These are phyloP conservation scores for Tolypocladium album DNA, from an alignment of 2,329 filamentous ascomycete genomes.

Conservation along the genomic window DNA sequence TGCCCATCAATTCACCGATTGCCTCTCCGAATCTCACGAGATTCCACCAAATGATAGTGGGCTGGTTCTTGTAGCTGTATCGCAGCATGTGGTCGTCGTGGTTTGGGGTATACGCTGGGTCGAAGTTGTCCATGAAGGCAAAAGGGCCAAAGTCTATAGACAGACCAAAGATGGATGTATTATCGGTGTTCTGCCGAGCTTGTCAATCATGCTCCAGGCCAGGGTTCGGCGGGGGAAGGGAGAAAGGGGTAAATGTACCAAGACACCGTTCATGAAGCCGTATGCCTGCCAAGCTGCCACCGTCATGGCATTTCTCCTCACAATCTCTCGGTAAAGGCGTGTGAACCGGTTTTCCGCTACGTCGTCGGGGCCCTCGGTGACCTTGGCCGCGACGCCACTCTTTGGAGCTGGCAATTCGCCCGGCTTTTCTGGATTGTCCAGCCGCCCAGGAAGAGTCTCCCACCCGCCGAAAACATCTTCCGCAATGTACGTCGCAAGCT, in stretches of 20 bases:
- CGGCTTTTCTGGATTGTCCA: conserved; percentile 40
- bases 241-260: conserved; percentile 28
- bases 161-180: conserved; percentile 82
- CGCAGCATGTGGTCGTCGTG: conserved; percentile 84
- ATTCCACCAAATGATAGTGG: conserved; percentile 98
- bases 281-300: conserved; percentile 96
- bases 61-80: conserved; percentile 90
- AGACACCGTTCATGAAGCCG: conserved; percentile 97
- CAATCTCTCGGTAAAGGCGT: conserved; percentile 78
- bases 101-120: conserved; percentile 89
- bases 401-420: conserved; percentile 28
- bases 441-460: conserved; percentile 63
- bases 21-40: conserved; percentile 83
- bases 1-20: conserved; percentile 77
- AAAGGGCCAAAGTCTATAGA: conserved; percentile 95
- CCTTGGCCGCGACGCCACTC: conserved; percentile 43
- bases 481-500: conserved; percentile 70
- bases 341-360: conserved; percentile 77
- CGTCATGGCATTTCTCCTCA: conserved; percentile 72
- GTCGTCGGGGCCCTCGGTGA: conserved; percentile 56
- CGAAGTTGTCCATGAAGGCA: conserved; percentile 95
- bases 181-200: conserved; percentile 66
- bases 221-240: not conserved
- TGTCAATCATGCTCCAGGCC: conserved; percentile 8
- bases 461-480: conserved; percentile 84